Evolutionary conservation across 1,284 basidiomycete genomes (phyloP), one percentile per base, ranked within the genome.

Genomic region (Cutaneotrichosporon mucoides): DNA sequence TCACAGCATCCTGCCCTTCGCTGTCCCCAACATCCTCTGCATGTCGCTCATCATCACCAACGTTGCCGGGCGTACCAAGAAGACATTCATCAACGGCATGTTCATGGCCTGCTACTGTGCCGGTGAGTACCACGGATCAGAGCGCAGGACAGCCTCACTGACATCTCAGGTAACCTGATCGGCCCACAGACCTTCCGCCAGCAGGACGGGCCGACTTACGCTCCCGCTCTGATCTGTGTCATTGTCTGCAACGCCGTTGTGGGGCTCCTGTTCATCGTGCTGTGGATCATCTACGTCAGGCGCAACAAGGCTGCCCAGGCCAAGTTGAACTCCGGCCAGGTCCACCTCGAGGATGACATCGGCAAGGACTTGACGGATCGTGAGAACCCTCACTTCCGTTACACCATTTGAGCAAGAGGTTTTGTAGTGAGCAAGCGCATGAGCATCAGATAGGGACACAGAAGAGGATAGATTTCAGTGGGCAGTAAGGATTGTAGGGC

Each of bases 11-110:
- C 50, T 56, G 10, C 35, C 37, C n/a, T 60, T 34, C 46, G 33
- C 54, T 1, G 16, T 40, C 9, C 15, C 38, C 24, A 33, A 41
- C n/a, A 36, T 38, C 8, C 24, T 43, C 8, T 34, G 13, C n/a
- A 16, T 49, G 37, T 35, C 46, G 5, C 24, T 57, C 42, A 37
- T 61, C 43, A 13, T 51, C 24, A 42, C 60, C 15, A 61, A 57
- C 35, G 55, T 67, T 16, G 65, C 60, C 11, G 66, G 66, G 10
- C 60, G 66, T 15, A 68, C 66, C 0, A 68, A 68, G 61, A 68
- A 66, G 54, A 63, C 61, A 5, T 54, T 58, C 10, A 57, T 49
- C 15, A 56, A 58, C 24, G 66, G 54, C 46, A 35, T 66, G 16
- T 53, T 57, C 49, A 60, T 68, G 36, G n/a, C 57, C 15, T 60